Percentiles rank a stretch among this genome's conserved stretches.
phyloP scores from a whole-genome alignment of 129 eudicot species.

The Ambrosia trifida region DNA sequence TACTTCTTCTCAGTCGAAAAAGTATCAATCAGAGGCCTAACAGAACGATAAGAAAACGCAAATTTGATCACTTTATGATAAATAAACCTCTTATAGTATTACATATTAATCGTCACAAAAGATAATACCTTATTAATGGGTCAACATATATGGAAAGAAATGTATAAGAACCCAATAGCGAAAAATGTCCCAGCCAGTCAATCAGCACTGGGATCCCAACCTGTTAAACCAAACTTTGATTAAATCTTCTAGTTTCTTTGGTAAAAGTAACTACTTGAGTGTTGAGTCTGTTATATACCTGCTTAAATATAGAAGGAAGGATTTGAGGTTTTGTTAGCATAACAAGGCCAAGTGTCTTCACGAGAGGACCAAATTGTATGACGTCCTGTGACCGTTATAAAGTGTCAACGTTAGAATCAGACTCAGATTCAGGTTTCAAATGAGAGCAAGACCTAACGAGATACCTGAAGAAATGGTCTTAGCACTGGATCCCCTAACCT shows the following conservation, averaged over 20 bases:
- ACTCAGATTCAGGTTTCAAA: background rate
- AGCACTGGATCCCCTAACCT: constrained; percentile 96
- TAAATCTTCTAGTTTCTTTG: background rate
- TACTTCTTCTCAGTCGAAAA: constrained; percentile 56
- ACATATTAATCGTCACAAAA: background rate
- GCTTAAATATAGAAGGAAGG: constrained; percentile 85
- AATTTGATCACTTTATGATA: constrained; percentile 8
- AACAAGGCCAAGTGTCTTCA: constrained; percentile 87
- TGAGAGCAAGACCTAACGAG: constrained; percentile 14
- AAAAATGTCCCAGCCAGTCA: constrained; percentile 92
- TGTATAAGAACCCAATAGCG: constrained; percentile 78
- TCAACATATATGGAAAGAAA: constrained; percentile 69
- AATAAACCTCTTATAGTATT: background rate
- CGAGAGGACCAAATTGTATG: constrained; percentile 95
- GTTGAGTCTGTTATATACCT: constrained; percentile 47
- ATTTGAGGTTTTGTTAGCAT: constrained; percentile 85
- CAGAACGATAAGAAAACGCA: constrained; percentile 19
- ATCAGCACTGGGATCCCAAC: constrained; percentile 84
- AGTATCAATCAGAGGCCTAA: constrained; percentile 57
- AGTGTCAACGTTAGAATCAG: background rate
- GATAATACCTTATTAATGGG: constrained; percentile 71
- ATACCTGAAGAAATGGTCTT: constrained; percentile 98
- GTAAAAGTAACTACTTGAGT: background rate
- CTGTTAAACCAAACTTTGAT: constrained; percentile 36
- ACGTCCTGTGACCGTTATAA: constrained; percentile 58